Evolutionary conservation across 1,284 basidiomycete genomes (phyloP), one percentile per base, ranked within the genome.

Genomic region (Lentinula novae-zelandiae): DNA sequence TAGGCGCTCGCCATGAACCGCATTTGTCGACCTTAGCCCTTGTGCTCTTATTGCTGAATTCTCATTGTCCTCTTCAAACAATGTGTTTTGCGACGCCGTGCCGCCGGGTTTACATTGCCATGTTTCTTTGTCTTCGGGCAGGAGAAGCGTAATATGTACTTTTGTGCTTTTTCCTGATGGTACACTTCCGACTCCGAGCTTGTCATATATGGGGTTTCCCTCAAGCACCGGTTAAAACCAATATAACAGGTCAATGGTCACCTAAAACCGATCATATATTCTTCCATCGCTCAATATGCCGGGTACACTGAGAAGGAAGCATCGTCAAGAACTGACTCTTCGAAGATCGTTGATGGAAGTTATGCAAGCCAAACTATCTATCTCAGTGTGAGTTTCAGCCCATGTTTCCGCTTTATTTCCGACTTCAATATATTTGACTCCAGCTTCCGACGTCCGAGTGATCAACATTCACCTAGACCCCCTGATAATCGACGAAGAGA

Each of bases 291-390:
- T 22, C 17, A 46, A 6, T 7, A 63, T 63, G 62, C 58, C 62
- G 1, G 31, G 58, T 22, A 63, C 62, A 6, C 34, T 63, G 53
- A 63, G 58, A 38, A 54, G 62, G 22, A 60, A 49, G 38, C 53
- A 63, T 54, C 62, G 58, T 53, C 62, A 60, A 48, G 58, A 63
- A 12, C 58, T 63, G 49, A 63, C 62, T 12, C 62, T 63, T 22
- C 62, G 62, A 22, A 60, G 57, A 33, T 63, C 62, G 31, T 63
- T 63, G 34, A 39, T 63, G 34, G 62, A 63, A 36, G 58, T 54
- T n/a, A 50, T 63, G 33, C 58, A 53, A 49, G 38, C 39, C 7
- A 63, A 60, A 50, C 33, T 55, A 8, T 50, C 58, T 12, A 54
- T 51, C 48, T 39, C 52, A n/a, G 20, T 60, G 59, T 60, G 42